Evolutionary conservation across 176 grass and related monocot genomes (phyloP).

Genomic region (Aegilops sharonensis): DNA sequence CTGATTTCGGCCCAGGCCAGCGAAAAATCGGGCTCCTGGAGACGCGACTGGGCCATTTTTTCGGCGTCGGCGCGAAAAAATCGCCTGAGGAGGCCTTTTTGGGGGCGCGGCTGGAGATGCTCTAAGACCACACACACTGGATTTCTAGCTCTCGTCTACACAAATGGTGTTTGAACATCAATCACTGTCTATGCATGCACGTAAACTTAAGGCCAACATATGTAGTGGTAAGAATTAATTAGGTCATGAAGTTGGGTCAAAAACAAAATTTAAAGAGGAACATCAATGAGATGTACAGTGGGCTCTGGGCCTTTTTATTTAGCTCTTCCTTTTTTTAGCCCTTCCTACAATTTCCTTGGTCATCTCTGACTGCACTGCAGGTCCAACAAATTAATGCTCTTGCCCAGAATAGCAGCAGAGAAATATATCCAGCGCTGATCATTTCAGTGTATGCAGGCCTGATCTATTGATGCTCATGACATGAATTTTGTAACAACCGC

Average conservation of each 20-base stretch:
- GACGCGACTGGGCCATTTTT: too few relatives aligned
- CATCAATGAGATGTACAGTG: slow-evolving; percentile 29
- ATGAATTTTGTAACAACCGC: neutral
- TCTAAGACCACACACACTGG: slow-evolving; percentile 27
- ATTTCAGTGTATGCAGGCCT: neutral
- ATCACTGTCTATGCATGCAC: neutral
- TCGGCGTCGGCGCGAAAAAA: too few relatives aligned
- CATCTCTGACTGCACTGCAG: slow-evolving; percentile 17
- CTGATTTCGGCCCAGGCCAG: too few relatives aligned
- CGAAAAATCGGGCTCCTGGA: too few relatives aligned
- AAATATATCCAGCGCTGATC: neutral
- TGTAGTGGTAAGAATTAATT: neutral
- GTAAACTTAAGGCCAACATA: neutral
- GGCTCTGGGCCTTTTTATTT: neutral
- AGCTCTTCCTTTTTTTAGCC: neutral
- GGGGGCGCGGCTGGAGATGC: too few relatives aligned
- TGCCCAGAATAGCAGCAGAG: neutral
- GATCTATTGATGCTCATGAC: neutral
- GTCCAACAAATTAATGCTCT: neutral
- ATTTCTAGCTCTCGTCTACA: slow-evolving; percentile 38
- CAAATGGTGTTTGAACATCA: slow-evolving; percentile 30
- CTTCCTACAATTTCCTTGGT: slow-evolving; percentile 27
- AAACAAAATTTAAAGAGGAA: slow-evolving; percentile 24
- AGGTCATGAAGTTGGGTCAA: slow-evolving; percentile 7
- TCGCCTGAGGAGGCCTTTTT: too few relatives aligned